Evolutionary conservation across 805 yeast species (phyloP), one percentile per base, ranked within the genome.

Genomic region (Candida insectorum): DNA sequence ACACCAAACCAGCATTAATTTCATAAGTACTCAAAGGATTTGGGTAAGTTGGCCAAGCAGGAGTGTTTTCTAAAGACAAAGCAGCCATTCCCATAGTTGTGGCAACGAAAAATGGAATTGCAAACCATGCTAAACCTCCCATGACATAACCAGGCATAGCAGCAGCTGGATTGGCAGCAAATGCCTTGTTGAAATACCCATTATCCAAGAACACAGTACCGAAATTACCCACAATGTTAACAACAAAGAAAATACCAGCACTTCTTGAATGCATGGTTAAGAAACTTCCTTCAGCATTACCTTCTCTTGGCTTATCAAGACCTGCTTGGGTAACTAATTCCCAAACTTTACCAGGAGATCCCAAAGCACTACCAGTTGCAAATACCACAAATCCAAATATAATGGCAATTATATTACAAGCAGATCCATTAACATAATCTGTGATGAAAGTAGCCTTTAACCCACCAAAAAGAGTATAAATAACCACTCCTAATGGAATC

Each of bases 51-150:
- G 95, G 94, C 79, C 88, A 86, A 3, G 69, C 51, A 16, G 87
- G 81, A 20, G 76, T 69, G 31, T 65, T 58, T 60, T 86, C 91
- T 33, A 87, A 66, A 14, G 86, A 81, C 37, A 85, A 60, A 33
- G 85, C 85, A 14, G 89, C 86, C n/a, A 87, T 63, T 9, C 96
- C 96, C 83, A 86, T 72, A 6, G 94, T 83, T 2, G 91, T 80
- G 11, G 95, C 84, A 32, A 79, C 73, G 37, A 85, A 71, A 68
- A 81, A 81, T 29, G 96, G 96, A 44, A 88, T 81, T 6, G 95
- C 89, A 54, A 85, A 82, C 96, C 96, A 88, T 0, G 91, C 83
- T 28, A 88, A 57, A 18, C 96, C 96, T 38, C 96, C 96, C 38
- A 85, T 60, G 16, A 85, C 79, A 58, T 88, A 88, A 15, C 95